Evolutionary conservation across 2,329 filamentous ascomycete genomes (phyloP).

Genomic region (Penicillium concentricum): DNA sequence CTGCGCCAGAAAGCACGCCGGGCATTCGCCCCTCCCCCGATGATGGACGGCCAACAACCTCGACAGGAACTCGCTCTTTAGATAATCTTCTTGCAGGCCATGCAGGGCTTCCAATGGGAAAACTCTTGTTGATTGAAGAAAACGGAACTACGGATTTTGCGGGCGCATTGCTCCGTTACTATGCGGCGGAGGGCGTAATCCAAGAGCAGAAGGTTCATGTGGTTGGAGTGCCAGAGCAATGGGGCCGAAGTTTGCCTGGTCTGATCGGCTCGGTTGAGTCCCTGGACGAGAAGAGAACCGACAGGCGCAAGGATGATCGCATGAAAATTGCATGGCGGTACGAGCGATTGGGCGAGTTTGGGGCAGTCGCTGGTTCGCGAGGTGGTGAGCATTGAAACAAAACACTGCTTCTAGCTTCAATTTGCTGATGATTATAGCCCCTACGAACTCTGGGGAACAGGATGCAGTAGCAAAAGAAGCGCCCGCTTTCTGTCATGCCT

Average conservation of each 20-base stretch:
- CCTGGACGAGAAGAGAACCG: conserved; percentile 43
- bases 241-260: conserved; percentile 81
- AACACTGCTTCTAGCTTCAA: neutral
- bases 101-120: conserved; percentile 78
- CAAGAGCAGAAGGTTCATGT: conserved; percentile 89
- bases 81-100: conserved; percentile 85
- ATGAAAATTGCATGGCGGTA: conserved; percentile 99
- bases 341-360: conserved; percentile 74
- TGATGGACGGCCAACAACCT: conserved; percentile 83
- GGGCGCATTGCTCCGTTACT: conserved; percentile 79
- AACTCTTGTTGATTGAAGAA: conserved; percentile 78
- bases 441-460: conserved; percentile 38
- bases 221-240: conserved; percentile 73
- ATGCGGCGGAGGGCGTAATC: conserved; percentile 86
- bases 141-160: conserved; percentile 92
- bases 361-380: conserved; percentile 56
- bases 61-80: conserved; percentile 82
- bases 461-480: conserved; percentile 40
- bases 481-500: conserved; percentile 66
- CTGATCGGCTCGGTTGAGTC: conserved; percentile 54
- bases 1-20: conserved; percentile 35
- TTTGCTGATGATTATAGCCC: conserved; percentile 27
- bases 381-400: conserved; percentile 50
- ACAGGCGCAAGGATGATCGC: conserved; percentile 59
- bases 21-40: conserved; percentile 81